Evolutionary conservation across 2,329 filamentous ascomycete genomes (phyloP).

Genomic region (Diplodia scrobiculata): DNA sequence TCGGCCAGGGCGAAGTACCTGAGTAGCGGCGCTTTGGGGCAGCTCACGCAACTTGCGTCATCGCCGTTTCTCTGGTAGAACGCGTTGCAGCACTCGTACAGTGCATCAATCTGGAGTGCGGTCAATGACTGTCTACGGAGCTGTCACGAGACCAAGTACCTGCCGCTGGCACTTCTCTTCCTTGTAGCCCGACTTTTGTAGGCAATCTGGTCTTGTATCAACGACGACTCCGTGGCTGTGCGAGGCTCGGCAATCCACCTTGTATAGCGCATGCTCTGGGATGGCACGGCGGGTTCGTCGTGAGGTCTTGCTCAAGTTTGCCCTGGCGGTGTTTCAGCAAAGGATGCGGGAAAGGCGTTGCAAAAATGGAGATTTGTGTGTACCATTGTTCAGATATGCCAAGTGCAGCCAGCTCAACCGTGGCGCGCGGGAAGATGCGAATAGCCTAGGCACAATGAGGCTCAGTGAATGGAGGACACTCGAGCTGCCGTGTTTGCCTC

Average conservation of each 20-base stretch:
- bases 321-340: constrained; percentile 37
- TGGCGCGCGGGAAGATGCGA: not conserved
- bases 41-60: constrained; percentile 74
- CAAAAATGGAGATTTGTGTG: constrained; percentile 11
- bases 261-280: constrained; percentile 89
- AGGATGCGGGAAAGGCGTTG: constrained; percentile 2
- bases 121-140: constrained; percentile 2
- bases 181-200: constrained; percentile 80
- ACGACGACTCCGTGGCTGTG: constrained; percentile 5
- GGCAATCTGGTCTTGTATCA: constrained; percentile 63
- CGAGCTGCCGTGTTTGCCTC: constrained; percentile 21
- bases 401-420: not conserved
- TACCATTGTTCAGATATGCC: not conserved
- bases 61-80: constrained; percentile 84
- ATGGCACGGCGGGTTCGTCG: constrained; percentile 78
- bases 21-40: constrained; percentile 78
- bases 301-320: constrained; percentile 68
- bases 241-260: constrained; percentile 55
- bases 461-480: constrained; percentile 1
- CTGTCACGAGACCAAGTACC: constrained; percentile 37
- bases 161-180: constrained; percentile 76
- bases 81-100: constrained; percentile 90
- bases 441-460: not conserved
- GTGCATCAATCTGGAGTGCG: constrained; percentile 67
- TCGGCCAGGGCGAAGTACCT: constrained; percentile 44